A percentile compares a stretch with the other conserved stretches of the same genome.
phyloP scores from a whole-genome alignment of 1,139 yeast species.

The Blastobotrys apis region DNA sequence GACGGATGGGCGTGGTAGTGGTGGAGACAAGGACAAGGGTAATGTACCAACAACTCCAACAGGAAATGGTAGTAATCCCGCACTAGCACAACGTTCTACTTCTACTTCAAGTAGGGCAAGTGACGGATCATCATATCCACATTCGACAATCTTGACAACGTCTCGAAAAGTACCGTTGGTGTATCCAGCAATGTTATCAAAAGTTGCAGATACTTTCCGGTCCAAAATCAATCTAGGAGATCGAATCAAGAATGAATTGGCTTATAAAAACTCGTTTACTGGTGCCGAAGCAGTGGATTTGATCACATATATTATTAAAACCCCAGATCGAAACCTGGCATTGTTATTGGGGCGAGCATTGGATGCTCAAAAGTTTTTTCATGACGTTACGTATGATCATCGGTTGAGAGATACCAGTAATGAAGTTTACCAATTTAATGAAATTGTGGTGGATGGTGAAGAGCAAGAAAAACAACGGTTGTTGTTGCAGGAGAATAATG shows the following conservation, averaged over 20 bases:
- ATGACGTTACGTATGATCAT: constrained; percentile 94
- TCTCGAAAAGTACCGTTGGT: constrained; percentile 57
- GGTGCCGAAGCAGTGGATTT: constrained; percentile 93
- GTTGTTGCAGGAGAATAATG: neutral
- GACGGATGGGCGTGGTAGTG: neutral
- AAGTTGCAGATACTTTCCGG: constrained; percentile 76
- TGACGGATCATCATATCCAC: constrained; percentile 18
- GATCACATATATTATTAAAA: constrained; percentile 76
- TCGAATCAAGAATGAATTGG: constrained; percentile 87
- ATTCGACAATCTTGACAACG: constrained; percentile 43
- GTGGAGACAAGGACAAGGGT: neutral
- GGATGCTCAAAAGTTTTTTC: constrained; percentile 92
- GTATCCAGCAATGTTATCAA: constrained; percentile 84
- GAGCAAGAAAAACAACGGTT: constrained; percentile 5
- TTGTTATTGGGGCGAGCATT: constrained; percentile 82
- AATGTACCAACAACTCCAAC: constrained; percentile 1
- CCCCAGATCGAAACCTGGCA: constrained; percentile 89
- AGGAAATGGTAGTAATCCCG: neutral
- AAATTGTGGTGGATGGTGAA: constrained; percentile 36
- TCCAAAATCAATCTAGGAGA: constrained; percentile 70
- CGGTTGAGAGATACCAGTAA: constrained; percentile 79
- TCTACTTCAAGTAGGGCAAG: constrained; percentile 25
- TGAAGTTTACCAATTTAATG: constrained; percentile 87
- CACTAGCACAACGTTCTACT: constrained; percentile 21
- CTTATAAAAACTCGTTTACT: constrained; percentile 90